Base-by-base conservation (phyloP, 2,329 filamentous ascomycete species). In the Lizonia empirigonia region DNA sequence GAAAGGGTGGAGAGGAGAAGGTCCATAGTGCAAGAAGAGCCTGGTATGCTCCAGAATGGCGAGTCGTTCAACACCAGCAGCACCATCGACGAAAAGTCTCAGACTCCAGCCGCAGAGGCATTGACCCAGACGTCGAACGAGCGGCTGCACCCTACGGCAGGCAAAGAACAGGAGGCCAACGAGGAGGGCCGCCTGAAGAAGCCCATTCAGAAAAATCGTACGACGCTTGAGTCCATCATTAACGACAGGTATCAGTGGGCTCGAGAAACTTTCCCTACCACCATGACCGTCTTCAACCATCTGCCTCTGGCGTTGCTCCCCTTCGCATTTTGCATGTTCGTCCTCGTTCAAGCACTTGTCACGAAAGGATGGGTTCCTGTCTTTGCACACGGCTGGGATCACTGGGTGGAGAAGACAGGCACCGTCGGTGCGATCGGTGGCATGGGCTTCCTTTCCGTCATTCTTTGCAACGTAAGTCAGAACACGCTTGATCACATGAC, bases 331-430 rank as follows among this genome's bases (percentile, higher is more conserved):
- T 78, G 81, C 54, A 90, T 90, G 87, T 90, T 90, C 55, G 79
- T 90, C 8, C 79, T 91, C 0, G 87, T 90, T 0, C 87, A 91
- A 64, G 86, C 81, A 0, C 72, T 91, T 1, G 87, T 88, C 0
- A 89, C 85, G 0, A 90, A 88, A 56, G 87, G 88, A 9, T 90
- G 88, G 88, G 84, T 90, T 0, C 80, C 82, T 0, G 85, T 90
- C 0, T 90, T 90, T 59, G 87, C 87, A 0, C 78, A 88, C 41
- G 87, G 87, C 1, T 90, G 87, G 87, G 82, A 88, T 50, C 83
- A 87, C 41, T 90, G 87, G 87, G 86, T 89, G 0, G 73, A 78
- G 8, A 86, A 81, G 65, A 90, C 87, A 0, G 87, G 87, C 0
- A 87, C 85, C 0, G 74, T 90, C 0, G 87, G 87, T 1, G 82